Evolutionary conservation across 805 yeast species (phyloP).

Genomic region (Ogataea philodendri): DNA sequence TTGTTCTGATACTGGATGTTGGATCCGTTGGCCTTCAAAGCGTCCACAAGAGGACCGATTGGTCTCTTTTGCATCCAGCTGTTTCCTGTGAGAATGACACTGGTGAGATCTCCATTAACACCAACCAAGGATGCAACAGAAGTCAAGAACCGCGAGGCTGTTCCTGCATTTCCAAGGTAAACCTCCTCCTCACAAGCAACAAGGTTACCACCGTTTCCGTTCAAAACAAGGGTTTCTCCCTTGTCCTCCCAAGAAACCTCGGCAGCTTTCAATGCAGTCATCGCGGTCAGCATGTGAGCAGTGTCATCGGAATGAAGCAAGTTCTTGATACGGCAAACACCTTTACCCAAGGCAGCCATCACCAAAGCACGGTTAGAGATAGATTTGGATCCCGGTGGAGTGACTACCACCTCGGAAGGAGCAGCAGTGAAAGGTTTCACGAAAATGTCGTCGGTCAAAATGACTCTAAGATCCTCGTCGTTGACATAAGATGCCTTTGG

Average conservation of each 20-base stretch:
- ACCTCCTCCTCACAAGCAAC: constrained; percentile 62
- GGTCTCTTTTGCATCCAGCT: constrained; percentile 98
- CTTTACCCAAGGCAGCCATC: constrained; percentile 87
- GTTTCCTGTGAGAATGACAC: constrained; percentile 82
- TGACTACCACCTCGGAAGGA: constrained; percentile 45
- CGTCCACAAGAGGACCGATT: constrained; percentile 92
- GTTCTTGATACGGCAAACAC: constrained; percentile 79
- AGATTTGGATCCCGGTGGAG: constrained; percentile 97
- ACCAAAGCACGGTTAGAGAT: constrained; percentile 93
- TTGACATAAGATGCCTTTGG: constrained; percentile 80
- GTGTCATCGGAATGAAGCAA: constrained; percentile 95
- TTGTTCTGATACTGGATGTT: constrained; percentile 65
- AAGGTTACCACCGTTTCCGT: constrained; percentile 80
- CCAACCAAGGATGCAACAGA: constrained; percentile 86
- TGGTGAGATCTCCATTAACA: constrained; percentile 38
- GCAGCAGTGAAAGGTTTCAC: constrained; percentile 56
- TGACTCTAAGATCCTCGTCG: constrained; percentile 76
- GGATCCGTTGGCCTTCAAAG: constrained; percentile 79
- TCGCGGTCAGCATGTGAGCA: constrained; percentile 89
- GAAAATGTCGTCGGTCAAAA: constrained; percentile 75
- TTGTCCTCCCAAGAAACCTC: constrained; percentile 77
- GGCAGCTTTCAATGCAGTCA: constrained; percentile 77
- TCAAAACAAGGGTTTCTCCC: constrained; percentile 84
- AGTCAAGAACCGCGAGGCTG: constrained; percentile 93
- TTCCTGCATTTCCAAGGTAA: constrained; percentile 96